A percentile compares a stretch with the other conserved stretches of the same genome.
These are phyloP conservation scores for Melanogaster broomeanus DNA, from an alignment of 768 basidiomycete species.

Conservation along the genomic window DNA sequence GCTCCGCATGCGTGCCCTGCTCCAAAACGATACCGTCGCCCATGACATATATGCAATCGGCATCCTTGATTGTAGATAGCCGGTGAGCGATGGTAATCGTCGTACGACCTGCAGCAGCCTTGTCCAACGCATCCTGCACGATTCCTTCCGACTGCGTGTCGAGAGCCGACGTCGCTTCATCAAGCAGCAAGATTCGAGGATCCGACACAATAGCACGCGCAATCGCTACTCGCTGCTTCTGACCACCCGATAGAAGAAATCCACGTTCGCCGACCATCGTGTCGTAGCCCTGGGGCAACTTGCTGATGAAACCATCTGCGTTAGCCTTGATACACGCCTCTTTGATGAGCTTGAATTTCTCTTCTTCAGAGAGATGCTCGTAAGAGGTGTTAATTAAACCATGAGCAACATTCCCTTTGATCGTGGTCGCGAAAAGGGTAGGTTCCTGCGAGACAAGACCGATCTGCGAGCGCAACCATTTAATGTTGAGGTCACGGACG, in stretches of 20 bases:
- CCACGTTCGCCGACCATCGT: conserved; percentile 90
- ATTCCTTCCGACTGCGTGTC: conserved; percentile 87
- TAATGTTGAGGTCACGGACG: conserved; percentile 74
- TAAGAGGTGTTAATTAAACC: conserved; percentile 75
- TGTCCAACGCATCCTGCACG: conserved; percentile 89
- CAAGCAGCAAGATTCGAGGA: conserved; percentile 80
- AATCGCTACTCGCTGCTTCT: conserved; percentile 88
- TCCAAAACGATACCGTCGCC: conserved; percentile 84
- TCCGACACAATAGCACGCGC: conserved; percentile 90
- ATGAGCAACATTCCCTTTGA: conserved; percentile 80
- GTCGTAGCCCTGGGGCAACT: conserved; percentile 81
- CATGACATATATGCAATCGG: conserved; percentile 86
- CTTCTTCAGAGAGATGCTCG: conserved; percentile 69
- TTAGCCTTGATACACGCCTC: conserved; percentile 89
- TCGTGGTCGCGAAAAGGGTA: conserved; percentile 83
- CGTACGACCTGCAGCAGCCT: conserved; percentile 76
- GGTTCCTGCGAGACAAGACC: conserved; percentile 91
- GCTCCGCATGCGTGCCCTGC: conserved; percentile 73
- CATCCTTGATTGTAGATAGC: conserved; percentile 83
- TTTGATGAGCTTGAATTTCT: conserved; percentile 76
- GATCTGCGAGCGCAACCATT: conserved; percentile 85
- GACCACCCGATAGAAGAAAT: conserved; percentile 81
- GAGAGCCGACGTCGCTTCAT: conserved; percentile 88
- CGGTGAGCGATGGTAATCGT: conserved; percentile 83
- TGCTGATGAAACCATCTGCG: conserved; percentile 84